Percentiles rank a stretch among this genome's conserved stretches.
Conservation (phyloP, 768 basidiomycete species). For the Collybiopsis confluens region DNA sequence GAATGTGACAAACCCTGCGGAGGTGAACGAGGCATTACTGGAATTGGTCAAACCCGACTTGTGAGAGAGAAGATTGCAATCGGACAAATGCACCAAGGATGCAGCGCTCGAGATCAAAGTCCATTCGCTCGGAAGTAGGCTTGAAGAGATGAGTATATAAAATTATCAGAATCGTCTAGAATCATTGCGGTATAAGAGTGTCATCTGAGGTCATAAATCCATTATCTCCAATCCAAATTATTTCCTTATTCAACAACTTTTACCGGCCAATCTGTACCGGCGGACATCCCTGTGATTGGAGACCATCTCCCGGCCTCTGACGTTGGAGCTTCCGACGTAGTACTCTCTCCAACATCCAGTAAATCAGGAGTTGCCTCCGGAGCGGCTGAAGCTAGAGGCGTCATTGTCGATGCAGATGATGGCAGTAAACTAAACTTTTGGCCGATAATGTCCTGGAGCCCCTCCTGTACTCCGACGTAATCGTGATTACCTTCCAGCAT, state of each 20-base stretch:
- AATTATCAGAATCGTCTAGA: too few species aligned
- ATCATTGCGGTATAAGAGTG: too few species aligned
- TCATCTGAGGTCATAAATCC: too few species aligned
- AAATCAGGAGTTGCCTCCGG: not conserved
- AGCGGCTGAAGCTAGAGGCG: not conserved
- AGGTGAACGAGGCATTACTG: not conserved
- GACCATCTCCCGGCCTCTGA: constrained; percentile 4
- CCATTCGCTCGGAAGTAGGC: too few species aligned
- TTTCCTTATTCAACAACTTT: not conserved
- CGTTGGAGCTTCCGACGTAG: not conserved
- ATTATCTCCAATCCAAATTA: too few species aligned
- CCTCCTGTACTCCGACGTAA: constrained; percentile 53
- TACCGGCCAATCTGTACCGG: not conserved
- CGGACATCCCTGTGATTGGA: not conserved
- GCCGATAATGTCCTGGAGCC: constrained; percentile 62
- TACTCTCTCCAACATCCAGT: not conserved
- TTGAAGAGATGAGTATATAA: too few species aligned
- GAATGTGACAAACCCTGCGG: not conserved
- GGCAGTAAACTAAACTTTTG: constrained; percentile 29
- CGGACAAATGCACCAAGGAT: too few species aligned
- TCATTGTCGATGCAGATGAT: not conserved
- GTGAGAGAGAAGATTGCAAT: too few species aligned
- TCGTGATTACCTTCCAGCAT: constrained; percentile 57
- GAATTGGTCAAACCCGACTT: not conserved
- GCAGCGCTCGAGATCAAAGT: too few species aligned